phyloP scores from a whole-genome alignment of 108 stramenopile genomes.

The Discostella pseudostelligera region DNA sequence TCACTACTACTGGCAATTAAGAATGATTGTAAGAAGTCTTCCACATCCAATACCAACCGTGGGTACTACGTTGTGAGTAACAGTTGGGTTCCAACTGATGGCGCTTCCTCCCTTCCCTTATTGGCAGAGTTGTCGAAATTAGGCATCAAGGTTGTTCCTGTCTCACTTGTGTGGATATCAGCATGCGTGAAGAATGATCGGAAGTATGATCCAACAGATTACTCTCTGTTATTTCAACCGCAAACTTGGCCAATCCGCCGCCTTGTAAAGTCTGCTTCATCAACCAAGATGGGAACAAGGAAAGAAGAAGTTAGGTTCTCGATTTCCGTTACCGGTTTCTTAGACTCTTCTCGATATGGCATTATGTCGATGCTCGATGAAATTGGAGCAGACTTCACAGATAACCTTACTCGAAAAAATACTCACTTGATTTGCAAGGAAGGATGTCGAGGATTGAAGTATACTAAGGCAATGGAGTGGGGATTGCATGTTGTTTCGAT shows the following conservation, averaged over 20 bases:
- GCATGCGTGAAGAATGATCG: conserved; percentile 46
- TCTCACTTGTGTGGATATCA: conserved; percentile 65
- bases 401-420: conserved; percentile 51
- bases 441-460: conserved; percentile 50
- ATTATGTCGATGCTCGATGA: conserved; percentile 49
- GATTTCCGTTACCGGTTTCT: conserved; percentile 68
- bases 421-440: conserved; percentile 77
- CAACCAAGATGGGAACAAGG: background rate
- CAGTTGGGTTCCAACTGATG: conserved; percentile 15
- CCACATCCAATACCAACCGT: conserved; percentile 35
- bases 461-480: conserved; percentile 69
- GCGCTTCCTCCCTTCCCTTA: conserved; percentile 12
- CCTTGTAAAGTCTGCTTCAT: conserved; percentile 5
- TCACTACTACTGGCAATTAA: conserved; percentile 51
- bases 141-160: conserved; percentile 49
- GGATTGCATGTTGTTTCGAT: conserved; percentile 67
- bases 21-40: conserved; percentile 25
- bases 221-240: conserved; percentile 55
- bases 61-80: conserved; percentile 36
- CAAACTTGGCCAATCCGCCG: conserved; percentile 51
- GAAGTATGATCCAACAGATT: conserved; percentile 31
- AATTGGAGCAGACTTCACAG: conserved; percentile 57
- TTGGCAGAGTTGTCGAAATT: conserved; percentile 34
- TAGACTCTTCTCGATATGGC: conserved; percentile 54
- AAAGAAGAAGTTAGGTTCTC: conserved; percentile 19